phyloP scores from a whole-genome alignment of 768 basidiomycete genomes.

The Boletus reticulatus region DNA sequence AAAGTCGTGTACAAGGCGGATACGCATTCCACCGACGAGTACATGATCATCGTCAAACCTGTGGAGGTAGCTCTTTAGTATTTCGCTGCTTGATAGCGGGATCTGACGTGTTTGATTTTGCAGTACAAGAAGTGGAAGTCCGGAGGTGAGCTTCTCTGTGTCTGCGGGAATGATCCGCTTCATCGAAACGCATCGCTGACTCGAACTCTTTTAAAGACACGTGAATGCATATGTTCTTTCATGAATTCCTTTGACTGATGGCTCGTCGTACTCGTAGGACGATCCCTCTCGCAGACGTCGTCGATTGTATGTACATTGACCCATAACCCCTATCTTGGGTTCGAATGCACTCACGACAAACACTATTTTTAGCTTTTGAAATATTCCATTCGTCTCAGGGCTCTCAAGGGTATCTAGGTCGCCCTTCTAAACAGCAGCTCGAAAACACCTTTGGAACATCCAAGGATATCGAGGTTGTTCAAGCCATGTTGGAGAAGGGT shows the following conservation, averaged over 20 bases:
- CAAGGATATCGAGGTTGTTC: slow-evolving; percentile 64
- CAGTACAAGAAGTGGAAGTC: slow-evolving; percentile 79
- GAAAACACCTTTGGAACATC: slow-evolving; percentile 66
- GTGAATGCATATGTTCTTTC: slow-evolving; percentile 40
- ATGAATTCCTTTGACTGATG: slow-evolving; percentile 11
- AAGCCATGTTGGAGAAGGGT: slow-evolving; percentile 61
- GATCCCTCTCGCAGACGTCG: slow-evolving; percentile 69
- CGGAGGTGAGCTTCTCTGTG: slow-evolving; percentile 61
- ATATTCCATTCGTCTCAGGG: slow-evolving; percentile 74
- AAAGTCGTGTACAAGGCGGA: slow-evolving; percentile 83
- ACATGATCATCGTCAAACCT: slow-evolving; percentile 62
- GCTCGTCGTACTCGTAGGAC: slow-evolving; percentile 39
- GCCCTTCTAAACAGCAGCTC: slow-evolving; percentile 81
- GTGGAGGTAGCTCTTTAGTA: slow-evolving; percentile 47
- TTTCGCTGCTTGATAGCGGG: not conserved
- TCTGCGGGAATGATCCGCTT: not conserved
- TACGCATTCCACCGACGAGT: slow-evolving; percentile 70
- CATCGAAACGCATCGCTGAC: slow-evolving; percentile 9
- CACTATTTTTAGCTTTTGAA: slow-evolving; percentile 52
- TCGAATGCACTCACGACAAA: not conserved
- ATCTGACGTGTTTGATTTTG: slow-evolving; percentile 7
- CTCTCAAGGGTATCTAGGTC: slow-evolving; percentile 69
- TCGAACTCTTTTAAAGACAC: slow-evolving; percentile 49
- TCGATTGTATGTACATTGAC: slow-evolving; percentile 62
- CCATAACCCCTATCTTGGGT: not conserved